Evolutionary conservation across 2,329 filamentous ascomycete genomes (phyloP).

Genomic region (Phialophora macrospora): DNA sequence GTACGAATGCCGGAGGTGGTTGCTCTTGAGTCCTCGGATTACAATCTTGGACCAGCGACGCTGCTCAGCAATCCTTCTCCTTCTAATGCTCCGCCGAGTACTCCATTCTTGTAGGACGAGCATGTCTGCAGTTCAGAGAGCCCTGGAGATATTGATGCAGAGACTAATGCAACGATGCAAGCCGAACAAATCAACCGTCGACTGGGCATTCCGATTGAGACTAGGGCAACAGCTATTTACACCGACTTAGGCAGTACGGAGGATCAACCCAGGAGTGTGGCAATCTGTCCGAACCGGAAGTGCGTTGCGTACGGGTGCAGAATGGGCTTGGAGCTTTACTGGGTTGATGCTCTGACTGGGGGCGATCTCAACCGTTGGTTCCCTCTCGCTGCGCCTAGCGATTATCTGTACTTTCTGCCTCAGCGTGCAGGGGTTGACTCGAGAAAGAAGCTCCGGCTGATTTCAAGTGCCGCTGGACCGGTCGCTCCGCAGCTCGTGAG

Average conservation of each 20-base stretch:
- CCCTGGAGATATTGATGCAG: conserved; percentile 6
- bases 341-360: conserved; percentile 56
- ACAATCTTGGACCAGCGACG: neutral
- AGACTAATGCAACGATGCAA: neutral
- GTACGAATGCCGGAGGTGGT: conserved; percentile 15
- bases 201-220: conserved; percentile 25
- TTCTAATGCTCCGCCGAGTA: conserved; percentile 11
- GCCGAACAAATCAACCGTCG: neutral
- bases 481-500: conserved; percentile 34
- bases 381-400: conserved; percentile 49
- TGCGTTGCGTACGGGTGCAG: conserved; percentile 70
- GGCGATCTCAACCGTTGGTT: conserved; percentile 47
- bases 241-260: conserved; percentile 63
- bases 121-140: conserved; percentile 7
- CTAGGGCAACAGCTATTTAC: conserved; percentile 43
- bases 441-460: conserved; percentile 63
- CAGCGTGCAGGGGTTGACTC: conserved; percentile 58
- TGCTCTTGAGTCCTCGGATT: neutral
- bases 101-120: conserved; percentile 26
- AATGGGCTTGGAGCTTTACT: conserved; percentile 67
- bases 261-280: conserved; percentile 67
- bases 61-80: conserved; percentile 9
- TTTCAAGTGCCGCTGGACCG: conserved; percentile 59
- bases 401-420: conserved; percentile 62
- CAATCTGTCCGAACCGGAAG: conserved; percentile 67